Conservation (phyloP, 1,139 yeast genomes). For the Yamadazyma friedrichii region DNA sequence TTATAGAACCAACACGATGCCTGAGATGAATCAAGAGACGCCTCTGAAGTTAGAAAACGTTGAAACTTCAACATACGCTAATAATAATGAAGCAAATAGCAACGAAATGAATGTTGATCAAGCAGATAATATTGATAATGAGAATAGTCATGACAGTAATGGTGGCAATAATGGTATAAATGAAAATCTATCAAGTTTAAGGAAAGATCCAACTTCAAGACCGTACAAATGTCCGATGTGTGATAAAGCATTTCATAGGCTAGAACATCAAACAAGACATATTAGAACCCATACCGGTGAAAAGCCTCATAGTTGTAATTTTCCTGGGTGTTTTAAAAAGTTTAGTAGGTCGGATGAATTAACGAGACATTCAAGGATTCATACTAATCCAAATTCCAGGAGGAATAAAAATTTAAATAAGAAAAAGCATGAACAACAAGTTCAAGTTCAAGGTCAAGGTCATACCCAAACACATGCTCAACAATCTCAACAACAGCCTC, state of each 20-base stretch:
- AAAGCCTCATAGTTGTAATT: slow-evolving; percentile 86
- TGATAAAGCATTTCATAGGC: slow-evolving; percentile 85
- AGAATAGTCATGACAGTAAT: neutral
- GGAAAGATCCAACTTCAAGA: slow-evolving; percentile 36
- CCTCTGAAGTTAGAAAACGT: neutral
- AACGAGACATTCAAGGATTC: slow-evolving; percentile 86
- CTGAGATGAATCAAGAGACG: no score
- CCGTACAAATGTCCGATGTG: slow-evolving; percentile 94
- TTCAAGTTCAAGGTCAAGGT: neutral
- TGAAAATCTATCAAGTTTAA: neutral
- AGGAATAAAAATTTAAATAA: slow-evolving; percentile 45
- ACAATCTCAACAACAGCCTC: neutral
- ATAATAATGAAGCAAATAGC: no score
- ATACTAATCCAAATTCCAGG: slow-evolving; percentile 72
- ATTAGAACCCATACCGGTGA: slow-evolving; percentile 96
- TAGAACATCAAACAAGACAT: slow-evolving; percentile 94
- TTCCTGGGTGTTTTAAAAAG: slow-evolving; percentile 82
- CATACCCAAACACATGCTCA: neutral
- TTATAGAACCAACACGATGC: no score
- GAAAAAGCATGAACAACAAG: slow-evolving; percentile 9
- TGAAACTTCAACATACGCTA: no score
- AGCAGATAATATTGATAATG: neutral
- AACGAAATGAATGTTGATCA: no score
- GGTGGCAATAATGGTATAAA: neutral
- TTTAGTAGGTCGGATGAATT: slow-evolving; percentile 89